Evolutionary conservation across 257 asterid species (phyloP).

Genomic region (Fraxinus americana): DNA sequence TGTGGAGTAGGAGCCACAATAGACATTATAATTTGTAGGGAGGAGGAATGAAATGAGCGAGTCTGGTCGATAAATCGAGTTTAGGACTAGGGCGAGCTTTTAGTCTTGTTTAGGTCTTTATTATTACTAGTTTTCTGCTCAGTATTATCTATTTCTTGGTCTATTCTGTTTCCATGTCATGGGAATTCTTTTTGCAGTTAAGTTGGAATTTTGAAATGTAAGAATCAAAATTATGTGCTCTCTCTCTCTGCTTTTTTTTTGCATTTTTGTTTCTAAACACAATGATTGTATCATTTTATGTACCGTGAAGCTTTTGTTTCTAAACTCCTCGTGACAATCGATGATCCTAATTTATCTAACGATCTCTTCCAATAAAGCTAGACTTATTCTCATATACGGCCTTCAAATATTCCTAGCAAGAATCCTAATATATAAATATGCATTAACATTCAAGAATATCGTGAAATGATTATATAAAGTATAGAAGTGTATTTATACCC

Average conservation of each 20-base stretch:
- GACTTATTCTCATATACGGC: too few relatives aligned
- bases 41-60: slow-evolving; percentile 20
- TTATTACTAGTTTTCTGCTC: background rate
- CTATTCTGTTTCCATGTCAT: background rate
- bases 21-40: slow-evolving; percentile 32
- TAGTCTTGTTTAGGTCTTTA: slow-evolving; percentile 20
- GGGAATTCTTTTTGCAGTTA: slow-evolving; percentile 38
- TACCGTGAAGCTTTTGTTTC: background rate
- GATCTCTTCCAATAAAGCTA: too few relatives aligned
- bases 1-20: slow-evolving; percentile 21
- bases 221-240: background rate
- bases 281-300: background rate
- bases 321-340: too few relatives aligned
- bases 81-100: slow-evolving; percentile 31
- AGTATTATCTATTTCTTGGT: background rate
- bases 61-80: slow-evolving; percentile 24
- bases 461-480: too few relatives aligned
- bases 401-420: too few relatives aligned
- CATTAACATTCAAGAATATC: too few relatives aligned
- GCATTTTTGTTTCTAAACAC: background rate
- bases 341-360: too few relatives aligned
- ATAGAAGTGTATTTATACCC: too few relatives aligned
- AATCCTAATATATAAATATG: too few relatives aligned
- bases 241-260: too few relatives aligned
- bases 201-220: slow-evolving; percentile 10